A percentile compares a stretch with the other conserved stretches of the same genome.
Conservation (phyloP, 2,329 filamentous ascomycete genomes). For the Remersonia thermophila region DNA sequence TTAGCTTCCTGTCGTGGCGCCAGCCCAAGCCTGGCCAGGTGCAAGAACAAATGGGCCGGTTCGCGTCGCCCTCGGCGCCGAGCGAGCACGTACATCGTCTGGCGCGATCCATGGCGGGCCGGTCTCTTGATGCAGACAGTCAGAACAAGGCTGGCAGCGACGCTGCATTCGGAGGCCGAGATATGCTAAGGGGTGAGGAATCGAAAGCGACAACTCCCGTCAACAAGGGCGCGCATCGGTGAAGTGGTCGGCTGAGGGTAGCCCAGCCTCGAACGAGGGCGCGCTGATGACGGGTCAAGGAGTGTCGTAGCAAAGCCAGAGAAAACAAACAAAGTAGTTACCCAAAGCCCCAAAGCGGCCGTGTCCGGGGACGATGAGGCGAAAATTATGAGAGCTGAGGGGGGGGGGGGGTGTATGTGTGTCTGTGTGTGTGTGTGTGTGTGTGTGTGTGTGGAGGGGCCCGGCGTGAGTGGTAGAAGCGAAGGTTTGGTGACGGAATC, state of each 20-base stretch:
- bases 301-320: slow-evolving; percentile 6
- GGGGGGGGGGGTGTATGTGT: too few species aligned
- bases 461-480: background rate
- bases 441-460: too few species aligned
- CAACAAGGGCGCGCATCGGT: slow-evolving; percentile 34
- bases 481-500: slow-evolving; percentile 12
- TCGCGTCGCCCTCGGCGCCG: too few species aligned
- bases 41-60: too few species aligned
- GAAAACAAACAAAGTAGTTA: too few species aligned
- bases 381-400: too few species aligned
- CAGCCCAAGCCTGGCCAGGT: background rate
- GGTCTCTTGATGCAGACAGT: slow-evolving; percentile 22
- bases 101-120: slow-evolving; percentile 49
- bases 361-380: background rate
- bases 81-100: slow-evolving; percentile 54
- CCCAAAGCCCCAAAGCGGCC: slow-evolving; percentile 4
- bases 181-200: slow-evolving; percentile 34
- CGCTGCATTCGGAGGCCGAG: slow-evolving; percentile 34
- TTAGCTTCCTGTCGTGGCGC: background rate
- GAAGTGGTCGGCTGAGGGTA: slow-evolving; percentile 10
- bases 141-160: slow-evolving; percentile 17
- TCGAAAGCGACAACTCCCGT: slow-evolving; percentile 29
- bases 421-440: background rate
- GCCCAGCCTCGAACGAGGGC: slow-evolving; percentile 10
- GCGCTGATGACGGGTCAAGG: slow-evolving; percentile 10